Percentiles rank a stretch among this genome's conserved stretches.
These are phyloP conservation scores for Phanerodontia chrysosporium DNA, from an alignment of 768 basidiomycete species.

Conservation along the genomic window DNA sequence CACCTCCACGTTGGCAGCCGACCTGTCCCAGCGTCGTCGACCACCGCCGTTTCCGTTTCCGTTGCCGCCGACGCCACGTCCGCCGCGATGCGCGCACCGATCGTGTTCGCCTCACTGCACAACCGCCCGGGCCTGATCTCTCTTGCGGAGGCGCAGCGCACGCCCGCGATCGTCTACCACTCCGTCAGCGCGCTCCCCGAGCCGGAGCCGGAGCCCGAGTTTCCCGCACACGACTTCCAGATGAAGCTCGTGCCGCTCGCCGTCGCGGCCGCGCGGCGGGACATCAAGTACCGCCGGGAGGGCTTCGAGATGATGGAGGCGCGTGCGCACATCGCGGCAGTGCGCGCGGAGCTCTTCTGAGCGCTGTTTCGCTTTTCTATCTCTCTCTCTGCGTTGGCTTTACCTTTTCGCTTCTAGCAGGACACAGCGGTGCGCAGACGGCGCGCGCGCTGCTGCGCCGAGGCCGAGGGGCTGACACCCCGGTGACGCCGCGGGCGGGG, in stretches of 20 bases:
- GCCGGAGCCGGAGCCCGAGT: neutral
- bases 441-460: too few relatives aligned
- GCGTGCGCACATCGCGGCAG: neutral
- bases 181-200: neutral
- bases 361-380: too few relatives aligned
- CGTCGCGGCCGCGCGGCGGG: neutral
- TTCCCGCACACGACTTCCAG: neutral
- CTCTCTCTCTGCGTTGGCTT: neutral
- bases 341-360: neutral
- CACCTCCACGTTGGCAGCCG: too few relatives aligned
- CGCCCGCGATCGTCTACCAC: slow-evolving; percentile 5
- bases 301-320: slow-evolving; percentile 12
- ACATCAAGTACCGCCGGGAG: slow-evolving; percentile 8
- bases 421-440: too few relatives aligned
- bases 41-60: too few relatives aligned
- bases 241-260: neutral
- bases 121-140: slow-evolving; percentile 1
- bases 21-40: too few relatives aligned
- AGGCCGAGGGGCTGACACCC: neutral
- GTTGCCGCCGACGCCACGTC: neutral
- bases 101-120: neutral
- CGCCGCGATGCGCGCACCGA: neutral
- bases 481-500: neutral
- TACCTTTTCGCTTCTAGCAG: neutral
- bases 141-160: slow-evolving; percentile 2